Conservation (phyloP, 2,329 filamentous ascomycete genomes). For the Fusarium aywerte region DNA sequence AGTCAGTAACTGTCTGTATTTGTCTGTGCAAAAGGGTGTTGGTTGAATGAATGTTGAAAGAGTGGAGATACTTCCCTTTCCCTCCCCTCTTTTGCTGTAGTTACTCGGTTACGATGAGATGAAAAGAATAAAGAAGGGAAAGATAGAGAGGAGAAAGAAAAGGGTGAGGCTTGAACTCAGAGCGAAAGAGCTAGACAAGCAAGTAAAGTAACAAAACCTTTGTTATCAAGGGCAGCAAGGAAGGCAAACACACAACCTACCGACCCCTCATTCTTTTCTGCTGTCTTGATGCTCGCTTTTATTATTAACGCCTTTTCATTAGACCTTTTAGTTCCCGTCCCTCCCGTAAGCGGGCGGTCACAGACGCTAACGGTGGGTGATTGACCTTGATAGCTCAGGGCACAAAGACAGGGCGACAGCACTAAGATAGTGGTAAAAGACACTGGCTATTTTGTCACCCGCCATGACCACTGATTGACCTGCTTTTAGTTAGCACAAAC, state of each 20-base stretch:
- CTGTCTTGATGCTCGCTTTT: neutral
- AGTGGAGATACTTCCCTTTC: neutral
- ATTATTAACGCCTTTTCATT: neutral
- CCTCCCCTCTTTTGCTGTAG: neutral
- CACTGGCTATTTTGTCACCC: neutral
- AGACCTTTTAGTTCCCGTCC: conserved; percentile 14
- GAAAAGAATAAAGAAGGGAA: neutral
- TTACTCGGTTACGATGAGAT: neutral
- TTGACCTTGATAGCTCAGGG: neutral
- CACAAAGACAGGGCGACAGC: neutral
- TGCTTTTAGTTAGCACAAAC: conserved; percentile 7
- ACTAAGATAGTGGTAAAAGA: too few relatives aligned
- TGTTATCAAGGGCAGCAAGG: neutral
- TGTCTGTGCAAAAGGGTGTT: neutral
- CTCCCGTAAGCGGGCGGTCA: conserved; percentile 1
- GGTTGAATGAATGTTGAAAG: conserved; percentile 1
- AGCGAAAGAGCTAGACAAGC: neutral
- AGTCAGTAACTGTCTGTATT: neutral
- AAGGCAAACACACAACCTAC: neutral
- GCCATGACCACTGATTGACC: neutral
- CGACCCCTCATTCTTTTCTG: conserved; percentile 11
- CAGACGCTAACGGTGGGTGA: neutral
- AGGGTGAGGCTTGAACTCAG: neutral
- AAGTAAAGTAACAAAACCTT: neutral
- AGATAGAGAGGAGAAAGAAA: neutral